Evolutionary conservation across 257 asterid genomes (phyloP), one percentile per base, ranked within the genome.

Genomic region (Ballota nigra): DNA sequence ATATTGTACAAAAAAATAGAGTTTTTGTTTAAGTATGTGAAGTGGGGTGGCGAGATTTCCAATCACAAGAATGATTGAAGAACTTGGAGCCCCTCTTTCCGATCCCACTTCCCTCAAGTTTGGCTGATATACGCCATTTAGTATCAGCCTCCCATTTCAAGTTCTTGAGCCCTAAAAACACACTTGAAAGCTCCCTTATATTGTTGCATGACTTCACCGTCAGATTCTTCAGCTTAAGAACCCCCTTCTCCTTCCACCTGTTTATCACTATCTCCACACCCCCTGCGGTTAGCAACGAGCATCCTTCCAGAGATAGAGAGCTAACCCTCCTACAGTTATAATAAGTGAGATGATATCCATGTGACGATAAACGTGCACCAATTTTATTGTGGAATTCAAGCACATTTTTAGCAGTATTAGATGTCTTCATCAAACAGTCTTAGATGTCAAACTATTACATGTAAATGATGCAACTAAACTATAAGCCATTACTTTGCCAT

Each of bases 111-210:
- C 97, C 96, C 1, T 60, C 75, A 51, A 88, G 89, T 75, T 68
- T 79, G 16, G 86, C 78, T 13, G 86, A 77, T 9, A 90, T 78
- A 20, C 79, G 74, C 22, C 86, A 66, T 72, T 75, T 91, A 28
- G 87, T 66, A 62, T 87, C 89, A 2, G 94, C 86, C 41, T 84
- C 86, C 97, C 97, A 91, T 72, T 81, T 86, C 83, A 91, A 74
- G 11, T 84, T 83, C 72, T 78, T 81, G 7, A 91, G 89, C 29
- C 69, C 63, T 10, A 90, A 78, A 74, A 88, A 85, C 69, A 85
- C 73, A 31, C 70, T 55, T 5, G 88, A 82, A n/a, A 83, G 62
- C 69, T 87, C 97, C 81, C 80, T 91, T 74, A 91, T 76, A 29
- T 74, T 85, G 66, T 85, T 85, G 45, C 97, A 89, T 3, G 86